Conservation (phyloP, 306 rosid species). For the Hylodesmum podocarpum region DNA sequence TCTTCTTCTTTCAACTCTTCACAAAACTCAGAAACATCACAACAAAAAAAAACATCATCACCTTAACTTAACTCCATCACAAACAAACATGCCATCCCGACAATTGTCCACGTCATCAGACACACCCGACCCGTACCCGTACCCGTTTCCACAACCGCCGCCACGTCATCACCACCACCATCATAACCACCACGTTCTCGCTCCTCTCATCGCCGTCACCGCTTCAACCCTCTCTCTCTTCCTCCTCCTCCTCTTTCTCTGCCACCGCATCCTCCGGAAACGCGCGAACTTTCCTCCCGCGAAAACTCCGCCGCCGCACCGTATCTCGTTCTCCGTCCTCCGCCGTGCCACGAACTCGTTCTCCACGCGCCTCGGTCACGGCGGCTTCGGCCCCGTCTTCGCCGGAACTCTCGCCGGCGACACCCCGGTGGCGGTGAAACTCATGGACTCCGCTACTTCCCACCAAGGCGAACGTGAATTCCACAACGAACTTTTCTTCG, state of each 20-base stretch:
- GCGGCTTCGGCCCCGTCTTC: constrained; percentile 92
- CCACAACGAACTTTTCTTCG: constrained; percentile 88
- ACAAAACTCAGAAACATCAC: background rate
- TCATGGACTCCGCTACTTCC: constrained; percentile 80
- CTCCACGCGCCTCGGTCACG: constrained; percentile 79
- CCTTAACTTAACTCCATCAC: background rate
- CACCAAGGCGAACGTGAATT: constrained; percentile 92
- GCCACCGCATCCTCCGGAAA: constrained; percentile 51
- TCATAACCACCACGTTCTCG: constrained; percentile 4
- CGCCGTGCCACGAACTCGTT: constrained; percentile 87
- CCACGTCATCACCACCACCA: background rate
- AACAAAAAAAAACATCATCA: background rate
- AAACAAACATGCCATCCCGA: constrained; percentile 57
- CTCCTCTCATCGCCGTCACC: constrained; percentile 36
- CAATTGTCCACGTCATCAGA: constrained; percentile 12
- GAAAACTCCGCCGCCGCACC: constrained; percentile 53
- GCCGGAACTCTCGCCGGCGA: constrained; percentile 45
- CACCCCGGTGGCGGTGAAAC: constrained; percentile 75
- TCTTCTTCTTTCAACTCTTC: background rate
- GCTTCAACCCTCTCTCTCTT: constrained; percentile 47
- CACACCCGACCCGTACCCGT: constrained; percentile 13
- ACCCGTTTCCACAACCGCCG: background rate
- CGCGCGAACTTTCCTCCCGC: constrained; percentile 47
- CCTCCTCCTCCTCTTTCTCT: constrained; percentile 47
- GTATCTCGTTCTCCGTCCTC: constrained; percentile 69